A percentile compares a stretch with the other conserved stretches of the same genome.
These are phyloP conservation scores for Diaporthe sp. DNA, from an alignment of 2,329 filamentous ascomycete species.

Conservation along the genomic window DNA sequence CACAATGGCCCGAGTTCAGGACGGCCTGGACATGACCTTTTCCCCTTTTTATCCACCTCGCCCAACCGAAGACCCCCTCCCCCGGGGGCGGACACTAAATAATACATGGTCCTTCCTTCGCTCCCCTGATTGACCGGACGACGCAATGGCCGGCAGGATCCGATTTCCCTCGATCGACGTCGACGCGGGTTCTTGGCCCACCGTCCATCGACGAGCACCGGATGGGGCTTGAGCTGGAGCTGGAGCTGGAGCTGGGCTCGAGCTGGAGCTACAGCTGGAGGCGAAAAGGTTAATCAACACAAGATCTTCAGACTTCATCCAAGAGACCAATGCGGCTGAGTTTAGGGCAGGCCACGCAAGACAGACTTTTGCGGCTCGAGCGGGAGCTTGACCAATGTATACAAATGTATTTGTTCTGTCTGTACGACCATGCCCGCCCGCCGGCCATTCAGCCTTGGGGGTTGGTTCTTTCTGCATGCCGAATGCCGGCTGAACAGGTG, in stretches of 20 bases:
- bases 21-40: neutral
- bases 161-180: neutral
- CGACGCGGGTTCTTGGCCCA: neutral
- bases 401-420: neutral
- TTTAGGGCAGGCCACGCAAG: slow-evolving; percentile 22
- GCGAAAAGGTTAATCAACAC: neutral
- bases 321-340: slow-evolving; percentile 27
- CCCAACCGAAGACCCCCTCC: neutral
- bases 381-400: slow-evolving; percentile 11
- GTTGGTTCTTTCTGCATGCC: neutral
- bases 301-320: slow-evolving; percentile 11
- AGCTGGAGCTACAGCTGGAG: neutral
- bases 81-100: neutral
- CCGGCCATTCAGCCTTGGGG: neutral
- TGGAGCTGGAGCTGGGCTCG: neutral
- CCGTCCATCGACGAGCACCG: neutral
- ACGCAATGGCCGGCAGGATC: slow-evolving; percentile 9
- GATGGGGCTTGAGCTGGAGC: neutral
- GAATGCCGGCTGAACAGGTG: slow-evolving; percentile 13
- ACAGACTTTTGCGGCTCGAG: slow-evolving; percentile 20
- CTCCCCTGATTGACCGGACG: slow-evolving; percentile 26
- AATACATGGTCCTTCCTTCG: slow-evolving; percentile 6
- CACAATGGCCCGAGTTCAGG: slow-evolving; percentile 8
- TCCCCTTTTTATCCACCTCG: neutral
- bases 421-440: neutral